Base-by-base conservation (phyloP, 1,139 yeast species). In the Torulaspora pretoriensis region DNA sequence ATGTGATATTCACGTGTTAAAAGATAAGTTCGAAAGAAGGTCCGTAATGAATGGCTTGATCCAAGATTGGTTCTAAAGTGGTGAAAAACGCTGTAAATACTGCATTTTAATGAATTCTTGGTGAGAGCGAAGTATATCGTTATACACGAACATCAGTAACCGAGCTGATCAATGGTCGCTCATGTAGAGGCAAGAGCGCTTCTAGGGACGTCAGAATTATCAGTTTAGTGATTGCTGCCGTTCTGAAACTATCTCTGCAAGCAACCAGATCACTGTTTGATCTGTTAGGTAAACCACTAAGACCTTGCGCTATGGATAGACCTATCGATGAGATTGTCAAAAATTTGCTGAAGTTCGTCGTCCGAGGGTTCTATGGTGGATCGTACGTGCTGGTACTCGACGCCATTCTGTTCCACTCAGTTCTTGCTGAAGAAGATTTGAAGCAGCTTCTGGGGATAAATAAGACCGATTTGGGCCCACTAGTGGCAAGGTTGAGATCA, bases 401-500 rank as follows among this genome's bases (percentile, higher is more conserved):
- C 65, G 96, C 97, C 1, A 73, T 92, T n/a, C 68, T 92, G 40
- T 78, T 85, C 57, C 98, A 92, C 65, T 83, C 92, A 8, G 97
- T 90, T 16, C 73, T 92, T 36, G 84, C 92, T n/a, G 98, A 92
- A 65, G 97, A 92, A 54, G 98, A 92, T 65, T 72, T 92, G 64
- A 78, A 84, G 38, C 81, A 79, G 57, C 71, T 92, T 49, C 71
- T 90, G 42, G 90, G 94, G 26, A 82, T 92, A 57, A 89, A 87
- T 54, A 75, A 90, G 48, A 92, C 94, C 60, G 97, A 89, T 57
- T 73, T 92, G 40, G 78, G 97, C 44, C 80, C 92, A 13, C 73
- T 86, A 39, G 86, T 96, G 63, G 84, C 90, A 48, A 77, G 80
- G 56, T 69, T 92, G 36, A 78, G 88, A 19, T 97, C 90, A 26